These are phyloP conservation scores for Filobasidium floriforme DNA, from an alignment of 768 basidiomycete species.

Conservation along the genomic window DNA sequence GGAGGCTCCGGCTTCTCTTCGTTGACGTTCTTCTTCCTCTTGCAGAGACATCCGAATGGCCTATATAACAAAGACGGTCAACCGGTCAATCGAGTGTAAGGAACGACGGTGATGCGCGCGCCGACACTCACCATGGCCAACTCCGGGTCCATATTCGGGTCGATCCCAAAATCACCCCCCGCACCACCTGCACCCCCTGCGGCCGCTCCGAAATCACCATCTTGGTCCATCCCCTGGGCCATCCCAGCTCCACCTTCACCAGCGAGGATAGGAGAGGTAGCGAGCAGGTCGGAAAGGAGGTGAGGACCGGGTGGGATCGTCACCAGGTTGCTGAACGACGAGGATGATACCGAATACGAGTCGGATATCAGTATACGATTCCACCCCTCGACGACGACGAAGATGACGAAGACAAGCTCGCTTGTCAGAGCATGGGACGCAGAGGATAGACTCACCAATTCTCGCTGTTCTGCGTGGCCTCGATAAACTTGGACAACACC, in stretches of 20 bases:
- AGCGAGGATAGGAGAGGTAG: constrained; percentile 72
- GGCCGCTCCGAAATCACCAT: constrained; percentile 45
- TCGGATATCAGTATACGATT: background rate
- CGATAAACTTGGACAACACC: constrained; percentile 72
- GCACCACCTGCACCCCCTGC: constrained; percentile 44
- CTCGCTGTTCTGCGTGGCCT: constrained; percentile 68
- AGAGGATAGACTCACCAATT: constrained; percentile 57
- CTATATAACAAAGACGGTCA: constrained; percentile 47
- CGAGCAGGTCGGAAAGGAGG: constrained; percentile 74
- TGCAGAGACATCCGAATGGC: constrained; percentile 96
- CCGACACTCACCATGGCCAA: constrained; percentile 87
- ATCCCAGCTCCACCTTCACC: constrained; percentile 59
- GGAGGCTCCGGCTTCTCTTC: constrained; percentile 52
- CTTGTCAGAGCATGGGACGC: no score
- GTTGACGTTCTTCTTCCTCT: constrained; percentile 68
- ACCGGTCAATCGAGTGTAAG: background rate
- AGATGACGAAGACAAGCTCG: no score
- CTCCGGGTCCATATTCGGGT: constrained; percentile 91
- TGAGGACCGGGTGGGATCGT: constrained; percentile 64
- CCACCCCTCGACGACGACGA: no score
- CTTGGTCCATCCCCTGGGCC: constrained; percentile 42
- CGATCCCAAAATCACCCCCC: constrained; percentile 64
- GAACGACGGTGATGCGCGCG: background rate
- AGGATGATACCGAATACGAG: background rate
- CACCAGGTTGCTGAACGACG: constrained; percentile 64